Base-by-base conservation (phyloP, 352 stramenopile genomes). In the Aphanomyces euteiches region DNA sequence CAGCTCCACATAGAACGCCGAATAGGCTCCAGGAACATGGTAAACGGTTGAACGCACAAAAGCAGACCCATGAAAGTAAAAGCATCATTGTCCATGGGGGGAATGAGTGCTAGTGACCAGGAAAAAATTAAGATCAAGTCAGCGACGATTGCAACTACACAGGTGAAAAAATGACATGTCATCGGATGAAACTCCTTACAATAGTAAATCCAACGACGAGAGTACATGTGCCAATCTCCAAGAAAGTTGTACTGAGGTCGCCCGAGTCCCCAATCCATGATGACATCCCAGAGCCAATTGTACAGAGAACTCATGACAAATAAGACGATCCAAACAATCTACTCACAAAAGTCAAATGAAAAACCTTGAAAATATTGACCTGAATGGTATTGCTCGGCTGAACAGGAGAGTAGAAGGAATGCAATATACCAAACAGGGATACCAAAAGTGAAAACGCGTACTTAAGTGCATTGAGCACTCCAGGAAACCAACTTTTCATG, bases 381-480 rank as follows among this genome's bases (percentile, higher is more conserved):
- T 67, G 59, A 17, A 67, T 17, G 19, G 41, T 28, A 39, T 67
- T 67, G 59, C 59, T 67, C 7, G 59, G 59, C 59, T 47, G 12
- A 4, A 67, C 37, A 7, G 59, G 59, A 17, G 59, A 73, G 77
- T 90, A 88, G 39, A 90, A 87, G 40, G 89, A 88, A 57, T 95
- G 89, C 64, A 95, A 93, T 34, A 94, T 69, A 0, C 86, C 89
- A 66, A 95, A 95, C 8, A 96, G 80, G 45, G 85, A 77, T 1
- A 96, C 84, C 28, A 93, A 79, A 54, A 95, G 88, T 4, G 89
- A 83, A 0, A 96, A 75, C 5, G 86, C 86, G 77, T 99, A 99
- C 78, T 99, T 99, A 72, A 92, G 88, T n/a, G 90, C 92, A 74
- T 99, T 99, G 1, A 93, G 85, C 12, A 99, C 80, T 71, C 98